Evolutionary conservation across 108 stramenopile genomes (phyloP), one percentile per base, ranked within the genome.

Genomic region (Cyclotella cryptica): DNA sequence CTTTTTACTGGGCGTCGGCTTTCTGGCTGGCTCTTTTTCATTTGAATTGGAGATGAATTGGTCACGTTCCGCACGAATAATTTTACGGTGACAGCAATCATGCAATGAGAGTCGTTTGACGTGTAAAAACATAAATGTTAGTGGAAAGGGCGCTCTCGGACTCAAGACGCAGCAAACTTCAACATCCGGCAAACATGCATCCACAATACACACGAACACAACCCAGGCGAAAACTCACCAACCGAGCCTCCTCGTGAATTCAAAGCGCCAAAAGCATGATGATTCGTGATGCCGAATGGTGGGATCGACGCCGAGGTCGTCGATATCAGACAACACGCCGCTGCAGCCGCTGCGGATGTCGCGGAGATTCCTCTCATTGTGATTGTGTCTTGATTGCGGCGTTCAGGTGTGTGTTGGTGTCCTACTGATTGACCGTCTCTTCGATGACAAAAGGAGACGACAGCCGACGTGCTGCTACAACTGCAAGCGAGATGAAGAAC

Each of bases 211-310:
- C 55, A 57, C 24, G 55, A 1, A 57, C 7, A 8, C 24, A 19
- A 57, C 12, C 12, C 24, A 57, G 22, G 41, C 10, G 40, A 17
- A 10, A 47, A 77, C 76, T 69, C 26, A 80, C 79, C 79, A 64
- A 74, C 72, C 62, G 70, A 61, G 21, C 79, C 79, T 27, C 79
- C 79, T 40, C 79, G 62, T 26, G 72, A 72, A 44, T 71, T 58
- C 72, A 80, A 74, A 41, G 72, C 72, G 9, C 27, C 61, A 49
- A 80, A 80, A 21, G 71, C 35, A 77, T 43, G 55, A 62, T 62
- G 55, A 40, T 69, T 77, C 49, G 54, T 45, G 21, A 58, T 29
- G 6, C 66, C 59, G 19, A 46, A 52, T 43, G 39, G 57, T 43
- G 46, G 66, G 53, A 24, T 29, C 26, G 64, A 60, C 15, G 66